phyloP scores from a whole-genome alignment of 2,329 filamentous ascomycete species.

The Aureobasidium sp. region DNA sequence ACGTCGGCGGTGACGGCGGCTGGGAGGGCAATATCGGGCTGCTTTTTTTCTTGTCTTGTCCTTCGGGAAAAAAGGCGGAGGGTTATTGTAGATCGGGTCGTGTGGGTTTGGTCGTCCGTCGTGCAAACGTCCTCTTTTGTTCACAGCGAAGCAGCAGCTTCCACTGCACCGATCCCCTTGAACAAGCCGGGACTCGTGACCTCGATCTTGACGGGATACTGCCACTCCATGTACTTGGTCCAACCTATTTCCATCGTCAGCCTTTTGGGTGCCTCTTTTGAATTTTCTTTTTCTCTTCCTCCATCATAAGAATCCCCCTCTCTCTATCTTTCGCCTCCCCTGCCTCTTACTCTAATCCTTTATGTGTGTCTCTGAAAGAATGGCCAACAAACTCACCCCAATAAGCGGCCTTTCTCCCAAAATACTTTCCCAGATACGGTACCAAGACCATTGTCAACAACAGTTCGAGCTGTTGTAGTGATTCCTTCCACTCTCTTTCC shows the following conservation, averaged over 20 bases:
- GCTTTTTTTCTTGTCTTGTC: too few species aligned
- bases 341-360: too few species aligned
- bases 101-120: neutral
- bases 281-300: neutral
- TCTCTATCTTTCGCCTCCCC: too few species aligned
- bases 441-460: slow-evolving; percentile 91
- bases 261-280: too few species aligned
- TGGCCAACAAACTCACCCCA: slow-evolving; percentile 79
- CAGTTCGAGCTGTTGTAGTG: slow-evolving; percentile 86
- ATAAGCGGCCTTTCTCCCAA: slow-evolving; percentile 90
- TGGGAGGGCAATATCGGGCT: too few species aligned
- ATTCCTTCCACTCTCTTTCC: slow-evolving; percentile 91
- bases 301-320: neutral
- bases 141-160: slow-evolving; percentile 40
- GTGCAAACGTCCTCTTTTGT: neutral
- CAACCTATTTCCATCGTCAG: slow-evolving; percentile 55
- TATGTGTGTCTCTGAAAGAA: too few species aligned
- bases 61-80: too few species aligned
- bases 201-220: slow-evolving; percentile 70
- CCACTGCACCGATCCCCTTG: slow-evolving; percentile 40
- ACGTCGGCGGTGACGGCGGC: too few species aligned
- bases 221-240: slow-evolving; percentile 92
- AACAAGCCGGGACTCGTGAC: slow-evolving; percentile 41
- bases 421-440: slow-evolving; percentile 88
- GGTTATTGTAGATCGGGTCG: too few species aligned